phyloP scores from a whole-genome alignment of 2,329 filamentous ascomycete genomes.

The Aaosphaeria arxii region DNA sequence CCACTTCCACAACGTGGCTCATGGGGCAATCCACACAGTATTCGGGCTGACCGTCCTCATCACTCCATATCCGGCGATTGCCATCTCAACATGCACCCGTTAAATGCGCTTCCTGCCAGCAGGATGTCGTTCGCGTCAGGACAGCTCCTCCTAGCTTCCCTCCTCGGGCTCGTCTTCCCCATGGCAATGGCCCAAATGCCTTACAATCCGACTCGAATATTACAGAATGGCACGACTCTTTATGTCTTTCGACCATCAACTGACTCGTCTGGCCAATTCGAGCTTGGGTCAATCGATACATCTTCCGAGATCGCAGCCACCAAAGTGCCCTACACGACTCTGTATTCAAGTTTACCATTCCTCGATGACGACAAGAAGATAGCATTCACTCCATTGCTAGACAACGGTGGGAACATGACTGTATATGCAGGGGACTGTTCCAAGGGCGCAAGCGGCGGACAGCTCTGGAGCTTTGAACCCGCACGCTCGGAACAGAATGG shows the following conservation, averaged over 20 bases:
- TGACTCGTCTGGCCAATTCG: slow-evolving; percentile 42
- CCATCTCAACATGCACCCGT: slow-evolving; percentile 7
- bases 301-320: slow-evolving; percentile 55
- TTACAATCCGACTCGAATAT: slow-evolving; percentile 74
- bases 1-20: slow-evolving; percentile 6
- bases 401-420: slow-evolving; percentile 65
- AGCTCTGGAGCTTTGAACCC: slow-evolving; percentile 67
- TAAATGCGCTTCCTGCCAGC: not conserved
- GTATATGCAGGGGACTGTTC: slow-evolving; percentile 74
- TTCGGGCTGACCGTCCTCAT: slow-evolving; percentile 12
- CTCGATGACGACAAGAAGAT: slow-evolving; percentile 48
- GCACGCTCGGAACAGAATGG: slow-evolving; percentile 40
- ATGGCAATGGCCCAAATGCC: slow-evolving; percentile 57
- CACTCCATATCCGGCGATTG: not conserved
- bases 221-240: slow-evolving; percentile 57
- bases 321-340: slow-evolving; percentile 41
- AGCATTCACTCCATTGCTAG: slow-evolving; percentile 67
- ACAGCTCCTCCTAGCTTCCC: too few relatives aligned
- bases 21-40: slow-evolving; percentile 11
- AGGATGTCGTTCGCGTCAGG: not conserved
- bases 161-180: slow-evolving; percentile 4
- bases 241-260: slow-evolving; percentile 67
- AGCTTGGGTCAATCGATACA: slow-evolving; percentile 65
- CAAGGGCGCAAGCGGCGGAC: slow-evolving; percentile 46
- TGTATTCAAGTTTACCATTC: slow-evolving; percentile 64